Base-by-base conservation (phyloP, 2,329 filamentous ascomycete species). In the Mycosphaerella sp. region DNA sequence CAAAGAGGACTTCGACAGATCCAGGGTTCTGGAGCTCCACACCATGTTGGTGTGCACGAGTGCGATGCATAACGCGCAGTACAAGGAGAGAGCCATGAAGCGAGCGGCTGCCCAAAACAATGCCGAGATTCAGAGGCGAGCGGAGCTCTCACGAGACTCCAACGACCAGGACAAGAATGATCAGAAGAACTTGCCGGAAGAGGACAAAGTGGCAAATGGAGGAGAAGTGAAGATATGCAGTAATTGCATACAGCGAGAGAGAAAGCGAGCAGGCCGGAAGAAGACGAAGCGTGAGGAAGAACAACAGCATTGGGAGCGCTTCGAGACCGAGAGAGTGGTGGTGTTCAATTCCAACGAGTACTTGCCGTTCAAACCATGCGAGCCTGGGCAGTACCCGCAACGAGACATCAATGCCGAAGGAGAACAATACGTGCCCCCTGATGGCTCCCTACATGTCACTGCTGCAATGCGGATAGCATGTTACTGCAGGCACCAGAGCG, bases 381-480 rank as follows among this genome's bases (percentile, higher is more conserved):
- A 65, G 69, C 56, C 76, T 71, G 58, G 64, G 57, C 53, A 60
- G 26, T 56, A 57, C n/a, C 59, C 57, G 17, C 64, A 63, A 44
- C 62, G 63, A 51, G 65, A 66, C 38, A 61, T 54, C 26, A 54
- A 50, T 32, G 36, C 52, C 2, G 64, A 64, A 9, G 60, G 62
- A 12, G 55, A 62, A 31, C 56, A 54, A 45, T 70, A 70, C 49
- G 51, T 59, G 3, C 67, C 68, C 23, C 74, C 76, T 43, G 76
- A 78, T 45, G 83, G 82, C 48, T 81, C 85, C 6, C 83, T 89
- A 75, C 85, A 89, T 66, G 84, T 95, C 21, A 85, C 91, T 62
- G 83, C 89, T 2, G 90, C 89, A 0, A 95, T 97, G 91, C 85
- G 92, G 8, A 96, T 98, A 65, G 89, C 91, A 23, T 98, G 92